phyloP scores from a whole-genome alignment of 352 stramenopile genomes.

The Pythium insidiosum region DNA sequence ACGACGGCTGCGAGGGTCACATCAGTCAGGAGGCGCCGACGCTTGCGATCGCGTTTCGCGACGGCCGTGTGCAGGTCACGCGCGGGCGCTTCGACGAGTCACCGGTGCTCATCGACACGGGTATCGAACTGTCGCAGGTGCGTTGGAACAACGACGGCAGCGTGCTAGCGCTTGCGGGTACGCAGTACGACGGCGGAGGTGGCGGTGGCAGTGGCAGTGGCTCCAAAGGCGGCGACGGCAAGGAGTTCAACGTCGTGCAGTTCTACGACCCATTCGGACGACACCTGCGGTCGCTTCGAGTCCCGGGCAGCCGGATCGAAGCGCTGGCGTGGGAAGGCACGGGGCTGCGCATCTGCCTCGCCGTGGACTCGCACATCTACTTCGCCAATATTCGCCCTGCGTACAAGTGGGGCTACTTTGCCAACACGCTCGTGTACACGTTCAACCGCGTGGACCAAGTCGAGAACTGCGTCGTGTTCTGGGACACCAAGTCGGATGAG shows the following conservation, averaged over 20 bases:
- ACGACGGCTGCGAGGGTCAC: slow-evolving; percentile 84
- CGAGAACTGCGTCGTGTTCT: slow-evolving; percentile 88
- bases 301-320: slow-evolving; percentile 84
- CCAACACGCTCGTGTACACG: slow-evolving; percentile 87
- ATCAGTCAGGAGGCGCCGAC: slow-evolving; percentile 84
- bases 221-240: slow-evolving; percentile 15
- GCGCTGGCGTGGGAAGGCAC: slow-evolving; percentile 89
- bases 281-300: slow-evolving; percentile 80
- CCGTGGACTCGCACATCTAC: slow-evolving; percentile 93
- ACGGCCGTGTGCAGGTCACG: slow-evolving; percentile 89
- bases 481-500: slow-evolving; percentile 86
- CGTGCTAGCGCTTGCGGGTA: slow-evolving; percentile 82
- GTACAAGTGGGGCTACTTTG: slow-evolving; percentile 90
- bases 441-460: slow-evolving; percentile 86
- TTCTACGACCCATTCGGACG: slow-evolving; percentile 89
- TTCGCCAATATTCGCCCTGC: slow-evolving; percentile 92
- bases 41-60: slow-evolving; percentile 87
- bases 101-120: slow-evolving; percentile 87
- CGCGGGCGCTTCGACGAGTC: slow-evolving; percentile 80
- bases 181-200: slow-evolving; percentile 27
- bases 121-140: slow-evolving; percentile 76
- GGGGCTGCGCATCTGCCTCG: slow-evolving; percentile 87
- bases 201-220: slow-evolving; percentile 4
- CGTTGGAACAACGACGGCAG: slow-evolving; percentile 91
- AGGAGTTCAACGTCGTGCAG: slow-evolving; percentile 84